Evolutionary conservation across 2,329 filamentous ascomycete genomes (phyloP), one percentile per base, ranked within the genome.

Genomic region (Nakataea oryzae): DNA sequence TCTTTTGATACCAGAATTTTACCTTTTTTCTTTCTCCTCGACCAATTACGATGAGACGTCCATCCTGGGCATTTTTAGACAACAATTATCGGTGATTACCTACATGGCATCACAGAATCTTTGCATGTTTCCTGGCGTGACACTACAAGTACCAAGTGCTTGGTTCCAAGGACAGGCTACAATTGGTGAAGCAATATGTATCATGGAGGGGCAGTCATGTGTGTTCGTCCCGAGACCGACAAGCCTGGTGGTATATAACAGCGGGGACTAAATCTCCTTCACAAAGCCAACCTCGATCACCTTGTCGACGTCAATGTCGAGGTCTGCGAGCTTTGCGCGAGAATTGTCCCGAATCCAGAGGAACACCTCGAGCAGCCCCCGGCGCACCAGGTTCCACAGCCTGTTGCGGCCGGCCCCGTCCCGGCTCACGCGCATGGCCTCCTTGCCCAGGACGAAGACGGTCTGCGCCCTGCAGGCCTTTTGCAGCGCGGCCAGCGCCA

Each of bases 251-350:
- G 34, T 7, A 47, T 47, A 47, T 47, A 21, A 47, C 34, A 2
- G 17, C 3, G 17, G 21, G 21, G 14, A 3, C 54, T 67, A 86
- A 61, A 88, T 84, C 65, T 88, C 84, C 72, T 87, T 88, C 1
- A 88, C 79, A 69, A 88, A 89, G 0, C 87, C 87, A 24, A 89
- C 85, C 73, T 89, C 87, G 24, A 89, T 81, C 58, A 89, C 70
- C 59, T 80, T 78, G 63, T 88, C 85, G 63, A 82, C 79, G 0
- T 81, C 79, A 55, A 88, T 73, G 59, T 81, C 74, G 63, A 89
- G 71, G 66, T 86, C 85, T 17, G 85, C 83, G 72, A 89, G 82
- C 75, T 89, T 89, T 1, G 82, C 80, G 60, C 86, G 74, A 14
- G 83, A 85, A 66, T 88, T 89, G 54, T 89, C 86, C 32, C 86